phyloP scores from a whole-genome alignment of 495 filamentous ascomycete genomes.

The Penicillium paradoxum region DNA sequence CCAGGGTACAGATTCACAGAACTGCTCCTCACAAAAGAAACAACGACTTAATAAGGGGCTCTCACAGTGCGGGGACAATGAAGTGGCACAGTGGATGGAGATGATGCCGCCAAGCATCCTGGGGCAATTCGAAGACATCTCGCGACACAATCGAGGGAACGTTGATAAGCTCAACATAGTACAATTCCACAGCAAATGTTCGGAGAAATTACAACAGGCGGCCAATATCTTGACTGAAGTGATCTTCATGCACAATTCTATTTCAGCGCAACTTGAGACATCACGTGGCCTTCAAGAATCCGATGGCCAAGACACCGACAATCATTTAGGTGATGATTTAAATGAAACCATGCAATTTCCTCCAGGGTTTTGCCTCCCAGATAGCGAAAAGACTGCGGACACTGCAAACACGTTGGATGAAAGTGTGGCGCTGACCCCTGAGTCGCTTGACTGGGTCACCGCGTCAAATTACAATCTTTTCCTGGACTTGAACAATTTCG shows the following conservation, averaged over 20 bases:
- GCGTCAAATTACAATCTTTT: neutral
- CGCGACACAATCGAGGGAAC: neutral
- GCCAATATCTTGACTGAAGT: neutral
- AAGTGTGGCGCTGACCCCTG: neutral
- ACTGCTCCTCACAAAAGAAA: neutral
- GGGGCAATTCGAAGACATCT: neutral
- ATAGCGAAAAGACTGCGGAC: neutral
- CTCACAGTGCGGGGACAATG: neutral
- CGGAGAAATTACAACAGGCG: neutral
- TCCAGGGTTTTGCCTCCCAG: neutral
- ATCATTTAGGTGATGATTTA: neutral
- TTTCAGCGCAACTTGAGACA: neutral
- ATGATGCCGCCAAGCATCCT: neutral
- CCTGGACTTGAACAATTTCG: neutral
- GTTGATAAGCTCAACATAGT: neutral
- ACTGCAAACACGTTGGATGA: neutral
- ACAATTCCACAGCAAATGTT: neutral
- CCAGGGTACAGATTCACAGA: neutral
- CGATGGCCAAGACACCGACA: neutral
- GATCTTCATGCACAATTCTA: neutral
- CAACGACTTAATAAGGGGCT: neutral
- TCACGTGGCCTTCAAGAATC: neutral
- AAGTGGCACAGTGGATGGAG: neutral
- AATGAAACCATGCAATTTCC: neutral
- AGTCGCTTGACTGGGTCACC: neutral